Percentiles rank a stretch among this genome's conserved stretches.
Evolutionary conservation across 805 yeast species (phyloP).

Genomic region (Groenewaldozyma tartarivorans): DNA sequence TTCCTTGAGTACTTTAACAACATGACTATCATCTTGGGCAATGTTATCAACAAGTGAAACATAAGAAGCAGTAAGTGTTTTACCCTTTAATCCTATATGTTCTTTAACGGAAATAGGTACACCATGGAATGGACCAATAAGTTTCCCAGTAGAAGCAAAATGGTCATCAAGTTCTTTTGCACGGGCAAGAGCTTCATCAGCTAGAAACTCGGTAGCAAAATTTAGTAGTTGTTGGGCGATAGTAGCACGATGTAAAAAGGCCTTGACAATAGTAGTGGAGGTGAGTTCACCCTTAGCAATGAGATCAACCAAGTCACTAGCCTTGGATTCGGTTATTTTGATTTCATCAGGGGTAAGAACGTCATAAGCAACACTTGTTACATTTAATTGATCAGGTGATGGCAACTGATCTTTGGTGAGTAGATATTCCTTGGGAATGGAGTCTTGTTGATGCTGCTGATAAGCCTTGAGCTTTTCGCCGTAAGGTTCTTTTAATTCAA

Average conservation of each 20-base stretch:
- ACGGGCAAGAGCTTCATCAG: slow-evolving; percentile 47
- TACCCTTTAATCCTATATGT: slow-evolving; percentile 38
- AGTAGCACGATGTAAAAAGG: slow-evolving; percentile 47
- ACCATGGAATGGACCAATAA: slow-evolving; percentile 59
- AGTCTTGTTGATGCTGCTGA: neutral
- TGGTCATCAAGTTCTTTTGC: slow-evolving; percentile 49
- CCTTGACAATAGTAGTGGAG: slow-evolving; percentile 39
- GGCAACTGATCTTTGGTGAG: neutral
- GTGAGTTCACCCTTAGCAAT: slow-evolving; percentile 36
- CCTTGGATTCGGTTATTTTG: slow-evolving; percentile 2
- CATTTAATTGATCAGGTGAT: neutral
- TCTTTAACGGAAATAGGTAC: slow-evolving; percentile 56
- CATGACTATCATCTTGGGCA: slow-evolving; percentile 14
- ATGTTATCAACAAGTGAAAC: neutral
- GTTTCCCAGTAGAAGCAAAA: slow-evolving; percentile 27
- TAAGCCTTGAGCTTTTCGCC: neutral
- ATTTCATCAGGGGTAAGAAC: slow-evolving; percentile 2
- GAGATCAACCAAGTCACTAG: slow-evolving; percentile 38
- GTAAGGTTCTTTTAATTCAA: slow-evolving; percentile 4
- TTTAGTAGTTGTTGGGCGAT: slow-evolving; percentile 33
- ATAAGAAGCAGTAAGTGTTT: slow-evolving; percentile 40
- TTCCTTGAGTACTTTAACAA: slow-evolving; percentile 32
- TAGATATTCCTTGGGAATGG: neutral
- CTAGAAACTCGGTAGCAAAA: slow-evolving; percentile 32
- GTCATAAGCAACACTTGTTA: neutral